Evolutionary conservation across 805 yeast species (phyloP), one percentile per base, ranked within the genome.

Genomic region (Suhomyces sp.): DNA sequence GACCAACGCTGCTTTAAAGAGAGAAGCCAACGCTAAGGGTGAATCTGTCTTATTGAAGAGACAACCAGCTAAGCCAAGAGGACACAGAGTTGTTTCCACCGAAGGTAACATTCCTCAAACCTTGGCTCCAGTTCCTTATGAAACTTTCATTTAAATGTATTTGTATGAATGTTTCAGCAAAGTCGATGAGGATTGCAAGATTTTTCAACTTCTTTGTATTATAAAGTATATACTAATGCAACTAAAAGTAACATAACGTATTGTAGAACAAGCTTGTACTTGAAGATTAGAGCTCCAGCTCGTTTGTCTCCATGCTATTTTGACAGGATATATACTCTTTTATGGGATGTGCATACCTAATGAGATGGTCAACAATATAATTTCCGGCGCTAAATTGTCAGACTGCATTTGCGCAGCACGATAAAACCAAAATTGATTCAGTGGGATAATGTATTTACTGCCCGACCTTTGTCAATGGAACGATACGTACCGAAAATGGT

Each of bases 51-150:
- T 81, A 81, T 89, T 94, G 73, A 94, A 93, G 92, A 89, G 99
- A 87, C 93, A 88, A 80, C 98, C 99, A 75, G 97, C 83, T 72
- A 88, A 84, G 80, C 99, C 99, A 84, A 92, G 98, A 87, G 90
- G 80, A 64, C 82, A 96, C 63, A 89, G 86, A 80, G 79, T 86
- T 69, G 87, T 94, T 70, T 74, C 92, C 58, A 85, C 97, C 69
- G 83, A 79, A 71, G 85, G 84, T 72, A 85, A 86, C 81, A 80
- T 83, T 69, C 97, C 98, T 72, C 96, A 92, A 79, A 92, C 97
- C 71, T 86, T 94, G 80, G 94, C 97, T 75, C 98, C 99, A 80
- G 92, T 90, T 82, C 87, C 99, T 76, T 94, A 94, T 88, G 99
- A 94, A 85, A 94, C 99, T 76, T 93, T 86, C 88, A 94, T 94